Percentiles rank a stretch among this genome's conserved stretches.
These are phyloP conservation scores for Penicillium fimorum DNA, from an alignment of 495 filamentous ascomycete species.

Conservation along the genomic window DNA sequence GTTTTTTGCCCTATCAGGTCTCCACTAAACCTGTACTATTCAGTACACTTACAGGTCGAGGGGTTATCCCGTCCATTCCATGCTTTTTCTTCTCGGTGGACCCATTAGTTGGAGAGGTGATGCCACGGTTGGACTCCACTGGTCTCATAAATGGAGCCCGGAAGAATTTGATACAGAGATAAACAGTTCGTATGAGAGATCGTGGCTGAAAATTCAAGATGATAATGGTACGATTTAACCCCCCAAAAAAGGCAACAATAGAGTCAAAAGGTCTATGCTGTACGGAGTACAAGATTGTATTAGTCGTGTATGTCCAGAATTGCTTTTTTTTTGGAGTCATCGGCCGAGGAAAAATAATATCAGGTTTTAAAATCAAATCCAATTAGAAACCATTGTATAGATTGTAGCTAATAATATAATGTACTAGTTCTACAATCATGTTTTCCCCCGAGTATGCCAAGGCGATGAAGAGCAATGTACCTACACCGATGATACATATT, in stretches of 20 bases:
- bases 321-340: not conserved
- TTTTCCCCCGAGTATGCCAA: not conserved
- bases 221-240: not conserved
- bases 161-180: not conserved
- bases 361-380: not conserved
- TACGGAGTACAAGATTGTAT: not conserved
- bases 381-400: constrained; percentile 4
- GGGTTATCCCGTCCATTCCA: constrained; percentile 6
- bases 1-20: not conserved
- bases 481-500: not conserved
- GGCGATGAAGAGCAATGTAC: not conserved
- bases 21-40: constrained; percentile 10
- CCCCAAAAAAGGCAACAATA: not conserved
- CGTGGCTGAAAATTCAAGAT: not conserved
- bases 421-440: not conserved
- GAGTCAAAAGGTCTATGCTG: not conserved
- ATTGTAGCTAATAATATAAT: constrained; percentile 3
- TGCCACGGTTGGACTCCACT: constrained; percentile 11
- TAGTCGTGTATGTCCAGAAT: not conserved
- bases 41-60: constrained; percentile 7
- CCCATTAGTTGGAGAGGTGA: not conserved
- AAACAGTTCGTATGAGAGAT: not conserved
- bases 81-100: constrained; percentile 10
- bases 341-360: not conserved
- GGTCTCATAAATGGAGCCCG: constrained; percentile 1